phyloP scores from a whole-genome alignment of 2,329 filamentous ascomycete species.

The Colletotrichum musicola region DNA sequence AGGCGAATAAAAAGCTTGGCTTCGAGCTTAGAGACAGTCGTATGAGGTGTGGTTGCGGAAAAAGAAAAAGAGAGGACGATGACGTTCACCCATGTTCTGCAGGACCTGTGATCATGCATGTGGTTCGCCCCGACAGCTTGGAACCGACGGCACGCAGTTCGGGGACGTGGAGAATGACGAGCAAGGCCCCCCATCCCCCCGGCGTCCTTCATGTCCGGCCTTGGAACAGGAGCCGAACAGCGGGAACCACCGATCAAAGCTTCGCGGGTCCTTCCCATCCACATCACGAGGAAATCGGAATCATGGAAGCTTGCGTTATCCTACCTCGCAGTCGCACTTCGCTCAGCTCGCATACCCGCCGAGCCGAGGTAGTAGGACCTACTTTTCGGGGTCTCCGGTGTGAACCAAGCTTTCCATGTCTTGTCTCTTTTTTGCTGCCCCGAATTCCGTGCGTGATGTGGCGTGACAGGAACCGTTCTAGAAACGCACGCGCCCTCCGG shows the following conservation, averaged over 20 bases:
- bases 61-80: neutral
- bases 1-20: neutral
- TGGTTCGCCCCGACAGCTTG: slow-evolving; percentile 24
- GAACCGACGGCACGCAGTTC: neutral
- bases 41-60: neutral
- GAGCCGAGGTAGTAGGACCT: neutral
- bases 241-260: slow-evolving; percentile 25
- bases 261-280: neutral
- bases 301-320: neutral
- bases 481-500: slow-evolving; percentile 1
- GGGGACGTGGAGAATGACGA: neutral
- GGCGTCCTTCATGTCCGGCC: neutral
- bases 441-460: neutral
- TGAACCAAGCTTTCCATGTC: neutral
- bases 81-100: neutral
- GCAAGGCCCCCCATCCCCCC: neutral
- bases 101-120: neutral
- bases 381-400: neutral
- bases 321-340: slow-evolving; percentile 8
- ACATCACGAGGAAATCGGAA: neutral
- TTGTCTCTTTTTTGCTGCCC: neutral
- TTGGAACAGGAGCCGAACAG: neutral
- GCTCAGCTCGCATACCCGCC: neutral
- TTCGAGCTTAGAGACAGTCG: neutral
- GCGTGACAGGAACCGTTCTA: slow-evolving; percentile 21